phyloP scores from a whole-genome alignment of 176 grass and related monocot species.

The Carex littledalei region DNA sequence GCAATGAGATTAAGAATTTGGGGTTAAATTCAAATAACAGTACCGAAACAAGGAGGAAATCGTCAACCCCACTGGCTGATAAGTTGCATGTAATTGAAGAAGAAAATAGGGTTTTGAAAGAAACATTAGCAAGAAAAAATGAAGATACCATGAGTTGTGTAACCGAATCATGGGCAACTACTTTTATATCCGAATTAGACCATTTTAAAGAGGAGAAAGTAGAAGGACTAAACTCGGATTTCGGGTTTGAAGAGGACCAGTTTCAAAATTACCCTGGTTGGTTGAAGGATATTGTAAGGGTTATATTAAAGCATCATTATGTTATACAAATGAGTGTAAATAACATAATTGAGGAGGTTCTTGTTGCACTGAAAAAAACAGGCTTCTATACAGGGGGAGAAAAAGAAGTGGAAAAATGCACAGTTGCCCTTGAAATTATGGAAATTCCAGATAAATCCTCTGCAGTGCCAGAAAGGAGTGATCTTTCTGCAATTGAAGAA shows the following conservation, averaged over 20 bases:
- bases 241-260: background rate
- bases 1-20: conserved; percentile 44
- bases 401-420: background rate
- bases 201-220: conserved; percentile 49
- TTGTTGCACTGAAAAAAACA: conserved; percentile 27
- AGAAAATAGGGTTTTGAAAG: conserved; percentile 67
- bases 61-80: conserved; percentile 18
- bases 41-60: conserved; percentile 28
- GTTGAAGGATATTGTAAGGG: conserved; percentile 43
- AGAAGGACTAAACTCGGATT: conserved; percentile 15
- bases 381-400: conserved; percentile 9
- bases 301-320: conserved; percentile 58
- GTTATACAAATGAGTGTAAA: conserved; percentile 36
- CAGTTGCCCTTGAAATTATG: background rate
- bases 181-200: conserved; percentile 64
- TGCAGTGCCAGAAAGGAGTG: conserved; percentile 9
- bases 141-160: conserved; percentile 37
- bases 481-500: conserved; percentile 3
- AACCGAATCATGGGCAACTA: conserved; percentile 59
- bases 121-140: conserved; percentile 55
- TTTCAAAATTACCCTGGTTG: conserved; percentile 40
- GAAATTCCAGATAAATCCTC: background rate
- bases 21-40: background rate
- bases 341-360: conserved; percentile 45
- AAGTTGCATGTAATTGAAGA: conserved; percentile 65